These are phyloP conservation scores for Rosellinia necatrix DNA, from an alignment of 2,329 filamentous ascomycete species.

Conservation along the genomic window DNA sequence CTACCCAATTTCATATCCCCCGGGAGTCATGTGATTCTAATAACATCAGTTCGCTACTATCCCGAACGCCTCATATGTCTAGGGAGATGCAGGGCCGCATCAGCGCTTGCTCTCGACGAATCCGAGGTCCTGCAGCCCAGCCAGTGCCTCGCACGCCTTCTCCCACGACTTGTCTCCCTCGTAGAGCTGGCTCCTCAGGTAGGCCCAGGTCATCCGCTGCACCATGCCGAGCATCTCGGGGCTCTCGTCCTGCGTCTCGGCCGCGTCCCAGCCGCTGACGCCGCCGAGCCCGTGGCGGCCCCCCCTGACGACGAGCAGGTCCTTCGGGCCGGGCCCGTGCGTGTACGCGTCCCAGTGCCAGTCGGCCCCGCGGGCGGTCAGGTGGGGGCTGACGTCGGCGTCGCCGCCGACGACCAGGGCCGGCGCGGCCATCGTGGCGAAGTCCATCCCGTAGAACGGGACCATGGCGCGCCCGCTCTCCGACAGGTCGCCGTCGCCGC, in stretches of 20 bases:
- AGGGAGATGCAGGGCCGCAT: no score
- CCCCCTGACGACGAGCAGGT: conserved; percentile 41
- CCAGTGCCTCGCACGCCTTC: conserved; percentile 37
- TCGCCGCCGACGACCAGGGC: conserved; percentile 47
- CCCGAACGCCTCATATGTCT: no score
- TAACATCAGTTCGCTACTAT: no score
- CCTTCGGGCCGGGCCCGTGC: conserved; percentile 41
- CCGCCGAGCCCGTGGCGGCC: conserved; percentile 46
- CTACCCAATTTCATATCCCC: no score
- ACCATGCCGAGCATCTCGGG: conserved; percentile 42
- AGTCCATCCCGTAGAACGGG: conserved; percentile 42
- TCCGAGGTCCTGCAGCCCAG: conserved; percentile 34
- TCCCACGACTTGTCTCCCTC: conserved; percentile 42
- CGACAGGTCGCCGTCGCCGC: conserved; percentile 38
- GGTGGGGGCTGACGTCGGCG: conserved; percentile 41
- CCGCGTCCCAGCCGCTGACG: conserved; percentile 45
- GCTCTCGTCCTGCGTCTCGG: conserved; percentile 43
- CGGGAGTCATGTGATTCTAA: no score
- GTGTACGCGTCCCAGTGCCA: conserved; percentile 48
- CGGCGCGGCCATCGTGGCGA: conserved; percentile 42
- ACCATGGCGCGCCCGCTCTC: conserved; percentile 36
- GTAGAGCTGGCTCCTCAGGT: conserved; percentile 44
- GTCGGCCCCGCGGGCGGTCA: conserved; percentile 42
- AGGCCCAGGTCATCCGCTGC: conserved; percentile 46
- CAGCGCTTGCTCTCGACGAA: conserved; percentile 41